phyloP scores from a whole-genome alignment of 2,329 filamentous ascomycete species.

The Pseudocercospora crystallina region DNA sequence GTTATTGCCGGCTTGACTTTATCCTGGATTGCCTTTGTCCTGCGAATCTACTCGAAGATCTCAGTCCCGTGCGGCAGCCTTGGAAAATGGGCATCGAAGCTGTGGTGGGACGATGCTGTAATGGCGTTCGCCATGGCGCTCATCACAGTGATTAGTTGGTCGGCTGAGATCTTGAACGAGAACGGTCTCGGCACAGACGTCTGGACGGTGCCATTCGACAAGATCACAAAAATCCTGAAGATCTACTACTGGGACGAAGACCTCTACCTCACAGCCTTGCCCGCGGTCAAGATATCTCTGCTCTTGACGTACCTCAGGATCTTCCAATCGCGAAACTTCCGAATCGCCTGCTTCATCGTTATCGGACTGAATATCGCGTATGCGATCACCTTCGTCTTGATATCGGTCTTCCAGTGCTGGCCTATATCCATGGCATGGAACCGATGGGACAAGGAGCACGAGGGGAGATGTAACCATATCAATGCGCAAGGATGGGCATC shows the following conservation, averaged over 20 bases:
- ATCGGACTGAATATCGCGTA: slow-evolving; percentile 20
- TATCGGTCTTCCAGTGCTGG: slow-evolving; percentile 19
- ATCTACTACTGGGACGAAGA: slow-evolving; percentile 17
- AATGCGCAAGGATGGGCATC: slow-evolving; percentile 22
- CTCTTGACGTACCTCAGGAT: slow-evolving; percentile 20
- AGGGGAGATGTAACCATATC: slow-evolving; percentile 18
- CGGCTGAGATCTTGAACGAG: slow-evolving; percentile 9
- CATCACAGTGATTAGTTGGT: not conserved
- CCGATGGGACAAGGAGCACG: slow-evolving; percentile 15
- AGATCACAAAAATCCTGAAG: slow-evolving; percentile 16
- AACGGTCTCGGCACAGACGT: slow-evolving; percentile 25
- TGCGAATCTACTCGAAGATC: slow-evolving; percentile 19
- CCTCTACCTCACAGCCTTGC: slow-evolving; percentile 15
- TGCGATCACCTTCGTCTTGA: slow-evolving; percentile 13
- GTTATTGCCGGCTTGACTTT: slow-evolving; percentile 14
- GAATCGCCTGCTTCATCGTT: slow-evolving; percentile 9
- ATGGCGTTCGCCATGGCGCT: slow-evolving; percentile 17
- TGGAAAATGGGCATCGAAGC: slow-evolving; percentile 8
- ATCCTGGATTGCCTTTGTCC: slow-evolving; percentile 12
- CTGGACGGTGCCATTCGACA: slow-evolving; percentile 15
- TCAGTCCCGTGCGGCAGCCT: slow-evolving; percentile 1
- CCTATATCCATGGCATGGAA: slow-evolving; percentile 16
- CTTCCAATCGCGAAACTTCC: slow-evolving; percentile 15
- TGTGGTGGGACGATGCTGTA: slow-evolving; percentile 23
- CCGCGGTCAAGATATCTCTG: slow-evolving; percentile 18